phyloP scores from a whole-genome alignment of 768 basidiomycete genomes.

The Suillus tomentosus region DNA sequence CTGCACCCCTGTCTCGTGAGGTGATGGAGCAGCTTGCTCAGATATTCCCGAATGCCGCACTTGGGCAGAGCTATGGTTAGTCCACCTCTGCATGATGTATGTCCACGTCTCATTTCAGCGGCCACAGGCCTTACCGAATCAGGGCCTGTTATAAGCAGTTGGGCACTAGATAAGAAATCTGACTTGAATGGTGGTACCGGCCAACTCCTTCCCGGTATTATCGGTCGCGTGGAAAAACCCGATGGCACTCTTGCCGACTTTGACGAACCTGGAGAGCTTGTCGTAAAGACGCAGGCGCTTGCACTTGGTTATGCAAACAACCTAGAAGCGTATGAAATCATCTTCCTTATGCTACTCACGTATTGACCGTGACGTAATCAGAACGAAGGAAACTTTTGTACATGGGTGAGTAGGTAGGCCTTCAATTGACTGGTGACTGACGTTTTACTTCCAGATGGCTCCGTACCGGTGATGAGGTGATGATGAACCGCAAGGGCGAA shows the following conservation, averaged over 20 bases:
- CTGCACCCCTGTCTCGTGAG: slow-evolving; percentile 58
- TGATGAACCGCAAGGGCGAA: slow-evolving; percentile 60
- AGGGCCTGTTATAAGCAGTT: slow-evolving; percentile 50
- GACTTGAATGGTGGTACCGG: slow-evolving; percentile 57
- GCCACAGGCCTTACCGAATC: slow-evolving; percentile 66
- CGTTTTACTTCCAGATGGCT: slow-evolving; percentile 50
- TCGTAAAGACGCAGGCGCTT: slow-evolving; percentile 61
- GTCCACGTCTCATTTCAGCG: not conserved
- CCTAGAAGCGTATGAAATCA: slow-evolving; percentile 52
- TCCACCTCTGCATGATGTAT: not conserved
- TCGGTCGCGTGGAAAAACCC: slow-evolving; percentile 55
- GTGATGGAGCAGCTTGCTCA: slow-evolving; percentile 46
- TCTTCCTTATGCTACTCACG: slow-evolving; percentile 4
- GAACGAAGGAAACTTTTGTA: slow-evolving; percentile 64
- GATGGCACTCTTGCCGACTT: slow-evolving; percentile 59
- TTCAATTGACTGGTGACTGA: not conserved
- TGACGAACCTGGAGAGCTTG: slow-evolving; percentile 63
- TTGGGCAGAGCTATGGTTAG: slow-evolving; percentile 63
- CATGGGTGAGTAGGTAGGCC: slow-evolving; percentile 36
- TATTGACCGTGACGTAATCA: slow-evolving; percentile 28
- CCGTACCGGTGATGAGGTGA: slow-evolving; percentile 71
- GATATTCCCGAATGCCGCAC: slow-evolving; percentile 48
- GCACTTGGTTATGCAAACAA: slow-evolving; percentile 61
- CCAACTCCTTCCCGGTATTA: slow-evolving; percentile 56
- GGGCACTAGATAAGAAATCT: slow-evolving; percentile 47